phyloP scores from a whole-genome alignment of 768 basidiomycete species.

The Naematelia aurantialba region DNA sequence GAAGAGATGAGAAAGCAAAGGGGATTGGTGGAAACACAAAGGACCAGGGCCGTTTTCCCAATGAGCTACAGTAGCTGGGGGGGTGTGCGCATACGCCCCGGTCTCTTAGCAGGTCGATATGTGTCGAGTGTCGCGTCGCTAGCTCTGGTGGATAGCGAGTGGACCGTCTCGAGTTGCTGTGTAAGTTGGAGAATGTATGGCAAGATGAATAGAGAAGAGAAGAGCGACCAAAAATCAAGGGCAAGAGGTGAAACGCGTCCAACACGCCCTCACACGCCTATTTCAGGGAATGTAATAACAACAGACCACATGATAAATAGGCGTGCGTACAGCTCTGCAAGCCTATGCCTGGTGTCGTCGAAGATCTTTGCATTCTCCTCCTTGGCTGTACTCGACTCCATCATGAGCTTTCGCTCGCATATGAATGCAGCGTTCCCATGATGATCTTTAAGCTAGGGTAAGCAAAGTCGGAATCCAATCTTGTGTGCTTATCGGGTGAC shows the following conservation, averaged over 20 bases:
- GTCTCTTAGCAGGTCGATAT: no score
- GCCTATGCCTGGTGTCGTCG: constrained; percentile 24
- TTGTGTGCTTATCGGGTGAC: no score
- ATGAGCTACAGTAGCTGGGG: no score
- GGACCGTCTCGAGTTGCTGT: no score
- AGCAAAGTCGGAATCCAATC: no score
- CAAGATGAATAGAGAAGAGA: no score
- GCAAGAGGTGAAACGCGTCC: neutral
- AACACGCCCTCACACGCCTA: neutral
- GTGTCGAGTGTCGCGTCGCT: no score
- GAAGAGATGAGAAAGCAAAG: neutral
- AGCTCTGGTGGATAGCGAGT: no score
- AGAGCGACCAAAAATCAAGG: neutral
- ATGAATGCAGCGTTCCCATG: neutral
- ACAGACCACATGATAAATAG: neutral
- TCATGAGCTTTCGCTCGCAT: constrained; percentile 2
- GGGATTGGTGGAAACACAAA: neutral
- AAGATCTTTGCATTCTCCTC: constrained; percentile 29
- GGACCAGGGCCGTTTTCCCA: no score
- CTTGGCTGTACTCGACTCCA: constrained; percentile 3
- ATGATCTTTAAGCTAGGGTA: no score
- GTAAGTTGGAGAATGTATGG: no score
- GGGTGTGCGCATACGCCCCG: no score
- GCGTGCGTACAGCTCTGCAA: neutral
- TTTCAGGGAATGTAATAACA: neutral